Evolutionary conservation across 2,329 filamentous ascomycete genomes (phyloP).

Genomic region (Aspergillus nomiae): DNA sequence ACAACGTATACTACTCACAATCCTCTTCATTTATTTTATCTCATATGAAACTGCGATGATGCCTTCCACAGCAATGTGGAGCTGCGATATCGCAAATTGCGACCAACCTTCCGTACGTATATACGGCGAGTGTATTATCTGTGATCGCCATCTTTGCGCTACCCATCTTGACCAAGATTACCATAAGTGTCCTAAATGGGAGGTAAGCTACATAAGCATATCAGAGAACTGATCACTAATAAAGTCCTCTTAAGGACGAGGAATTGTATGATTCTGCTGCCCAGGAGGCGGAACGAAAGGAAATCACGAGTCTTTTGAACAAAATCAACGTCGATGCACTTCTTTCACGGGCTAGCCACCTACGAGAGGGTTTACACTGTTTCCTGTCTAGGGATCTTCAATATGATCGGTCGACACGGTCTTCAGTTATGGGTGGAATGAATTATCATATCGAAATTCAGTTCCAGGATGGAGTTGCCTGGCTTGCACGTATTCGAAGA

Average conservation of each 20-base stretch:
- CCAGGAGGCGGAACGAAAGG: conserved; percentile 35
- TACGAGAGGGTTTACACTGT: conserved; percentile 41
- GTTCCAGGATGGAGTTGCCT: conserved; percentile 48
- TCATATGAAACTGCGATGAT: too few relatives aligned
- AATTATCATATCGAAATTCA: conserved; percentile 48
- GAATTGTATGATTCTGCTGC: conserved; percentile 37
- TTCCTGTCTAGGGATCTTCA: conserved; percentile 35
- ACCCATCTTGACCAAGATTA: conserved; percentile 40
- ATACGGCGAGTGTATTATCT: conserved; percentile 46
- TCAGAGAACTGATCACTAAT: background rate
- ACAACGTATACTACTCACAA: too few relatives aligned
- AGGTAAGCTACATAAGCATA: conserved; percentile 29
- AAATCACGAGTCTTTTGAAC: conserved; percentile 35
- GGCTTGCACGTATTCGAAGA: conserved; percentile 48
- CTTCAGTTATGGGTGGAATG: conserved; percentile 48
- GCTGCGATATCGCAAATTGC: too few relatives aligned
- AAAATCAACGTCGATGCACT: conserved; percentile 43
- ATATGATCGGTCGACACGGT: conserved; percentile 38
- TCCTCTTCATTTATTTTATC: too few relatives aligned
- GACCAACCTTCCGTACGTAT: too few relatives aligned
- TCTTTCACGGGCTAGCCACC: conserved; percentile 35
- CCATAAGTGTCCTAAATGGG: conserved; percentile 41
- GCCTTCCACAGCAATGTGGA: too few relatives aligned
- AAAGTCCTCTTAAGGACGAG: conserved; percentile 39
- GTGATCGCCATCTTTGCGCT: conserved; percentile 41